phyloP scores from a whole-genome alignment of 192 early-diverging fungal species.

The Geranomyces variabilis region DNA sequence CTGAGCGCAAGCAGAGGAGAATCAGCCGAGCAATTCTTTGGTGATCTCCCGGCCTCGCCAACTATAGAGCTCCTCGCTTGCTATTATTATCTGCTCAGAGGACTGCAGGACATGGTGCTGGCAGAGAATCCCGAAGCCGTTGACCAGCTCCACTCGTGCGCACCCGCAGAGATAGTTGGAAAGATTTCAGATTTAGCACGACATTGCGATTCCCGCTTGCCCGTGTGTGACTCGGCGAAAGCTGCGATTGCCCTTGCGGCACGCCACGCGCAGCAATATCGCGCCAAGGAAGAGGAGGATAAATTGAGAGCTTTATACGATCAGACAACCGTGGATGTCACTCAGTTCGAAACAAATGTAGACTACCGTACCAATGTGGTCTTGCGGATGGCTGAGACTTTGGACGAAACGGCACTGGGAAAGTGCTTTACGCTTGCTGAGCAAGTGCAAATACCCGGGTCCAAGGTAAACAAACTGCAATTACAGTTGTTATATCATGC shows the following conservation, averaged over 20 bases:
- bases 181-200: background rate
- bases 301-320: slow-evolving; percentile 18
- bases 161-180: background rate
- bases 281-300: background rate
- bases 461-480: no score
- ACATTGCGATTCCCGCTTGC: background rate
- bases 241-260: slow-evolving; percentile 2
- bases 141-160: background rate
- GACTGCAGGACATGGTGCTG: slow-evolving; percentile 11
- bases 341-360: slow-evolving; percentile 4
- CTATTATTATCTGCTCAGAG: slow-evolving; percentile 35
- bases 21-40: slow-evolving; percentile 34
- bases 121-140: background rate
- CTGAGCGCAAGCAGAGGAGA: slow-evolving; percentile 25
- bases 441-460: slow-evolving; percentile 11
- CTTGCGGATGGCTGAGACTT: slow-evolving; percentile 9
- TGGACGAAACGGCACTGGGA: slow-evolving; percentile 1
- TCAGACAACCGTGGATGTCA: background rate
- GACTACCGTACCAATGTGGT: slow-evolving; percentile 13
- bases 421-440: background rate
- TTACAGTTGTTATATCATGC: background rate
- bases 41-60: slow-evolving; percentile 20
- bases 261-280: background rate
- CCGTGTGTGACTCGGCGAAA: background rate
- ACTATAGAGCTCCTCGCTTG: slow-evolving; percentile 33